phyloP scores from a whole-genome alignment of 371 early-diverging fungal species.

The Basidiobolus meristosporus region DNA sequence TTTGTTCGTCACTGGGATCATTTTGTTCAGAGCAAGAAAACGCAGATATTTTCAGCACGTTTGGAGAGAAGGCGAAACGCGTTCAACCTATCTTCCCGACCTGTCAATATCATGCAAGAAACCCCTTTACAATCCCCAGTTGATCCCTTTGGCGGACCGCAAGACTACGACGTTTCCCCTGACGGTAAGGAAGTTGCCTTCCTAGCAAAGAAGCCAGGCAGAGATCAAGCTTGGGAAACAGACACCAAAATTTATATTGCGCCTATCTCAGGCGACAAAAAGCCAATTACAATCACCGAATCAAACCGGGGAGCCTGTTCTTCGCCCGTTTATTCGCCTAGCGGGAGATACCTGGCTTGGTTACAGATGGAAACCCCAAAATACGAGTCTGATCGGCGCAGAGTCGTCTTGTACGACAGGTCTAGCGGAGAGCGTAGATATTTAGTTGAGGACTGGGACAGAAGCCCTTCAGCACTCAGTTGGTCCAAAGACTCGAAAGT shows the following conservation, averaged over 20 bases:
- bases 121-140: constrained; percentile 19
- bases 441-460: constrained; percentile 39
- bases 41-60: constrained; percentile 8
- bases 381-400: constrained; percentile 63
- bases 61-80: constrained; percentile 13
- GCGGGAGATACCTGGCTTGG: constrained; percentile 41
- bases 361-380: constrained; percentile 50
- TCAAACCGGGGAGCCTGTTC: constrained; percentile 39
- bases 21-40: constrained; percentile 22
- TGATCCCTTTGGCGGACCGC: constrained; percentile 34
- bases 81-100: neutral
- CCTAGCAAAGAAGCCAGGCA: constrained; percentile 34
- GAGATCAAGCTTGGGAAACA: constrained; percentile 59
- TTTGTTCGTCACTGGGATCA: constrained; percentile 60
- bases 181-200: constrained; percentile 41
- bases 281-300: constrained; percentile 21
- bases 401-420: constrained; percentile 20
- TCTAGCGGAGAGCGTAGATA: constrained; percentile 10
- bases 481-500: constrained; percentile 25
- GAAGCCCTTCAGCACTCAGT: constrained; percentile 28
- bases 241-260: constrained; percentile 47
- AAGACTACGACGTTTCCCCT: constrained; percentile 34
- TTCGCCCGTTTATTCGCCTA: constrained; percentile 34
- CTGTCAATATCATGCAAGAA: neutral
- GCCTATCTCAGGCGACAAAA: constrained; percentile 15